These are phyloP conservation scores for Lepidopterella palustris DNA, from an alignment of 495 filamentous ascomycete species.

Conservation along the genomic window DNA sequence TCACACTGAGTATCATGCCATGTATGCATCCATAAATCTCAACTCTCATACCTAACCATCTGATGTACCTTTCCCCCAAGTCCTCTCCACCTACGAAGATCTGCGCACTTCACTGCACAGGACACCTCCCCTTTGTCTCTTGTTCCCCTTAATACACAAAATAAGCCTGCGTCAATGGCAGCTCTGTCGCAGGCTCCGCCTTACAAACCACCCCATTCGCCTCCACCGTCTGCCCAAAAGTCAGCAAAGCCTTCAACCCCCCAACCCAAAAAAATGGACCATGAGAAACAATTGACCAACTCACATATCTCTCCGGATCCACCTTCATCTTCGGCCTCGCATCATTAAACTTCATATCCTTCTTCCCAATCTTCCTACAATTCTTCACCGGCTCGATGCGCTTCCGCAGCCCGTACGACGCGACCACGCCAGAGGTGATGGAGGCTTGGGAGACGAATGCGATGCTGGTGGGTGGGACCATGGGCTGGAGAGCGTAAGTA, in stretches of 20 bases:
- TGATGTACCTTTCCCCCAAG: neutral
- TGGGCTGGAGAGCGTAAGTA: conserved; percentile 35
- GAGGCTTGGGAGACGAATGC: conserved; percentile 77
- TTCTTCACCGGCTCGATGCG: conserved; percentile 73
- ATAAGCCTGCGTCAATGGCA: conserved; percentile 78
- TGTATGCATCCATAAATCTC: too few species aligned
- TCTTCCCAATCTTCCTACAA: conserved; percentile 76
- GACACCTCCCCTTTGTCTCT: neutral
- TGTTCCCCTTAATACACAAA: conserved; percentile 60
- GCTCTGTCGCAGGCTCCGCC: conserved; percentile 61
- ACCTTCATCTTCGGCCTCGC: conserved; percentile 86
- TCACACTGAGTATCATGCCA: too few species aligned
- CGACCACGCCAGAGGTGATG: conserved; percentile 57
- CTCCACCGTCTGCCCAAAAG: conserved; percentile 54
- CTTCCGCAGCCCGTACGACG: conserved; percentile 68
- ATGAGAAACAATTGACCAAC: conserved; percentile 23
- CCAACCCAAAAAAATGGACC: too few species aligned
- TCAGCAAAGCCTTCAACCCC: conserved; percentile 8
- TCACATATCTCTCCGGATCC: conserved; percentile 80
- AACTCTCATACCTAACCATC: too few species aligned
- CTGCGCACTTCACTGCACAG: too few species aligned
- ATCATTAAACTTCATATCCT: conserved; percentile 92
- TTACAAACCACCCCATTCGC: conserved; percentile 73
- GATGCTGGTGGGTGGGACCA: conserved; percentile 65
- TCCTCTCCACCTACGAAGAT: too few species aligned